Percentiles rank a stretch among this genome's conserved stretches.
phyloP scores from a whole-genome alignment of 1,284 basidiomycete genomes.

The Austropuccinia psidii region DNA sequence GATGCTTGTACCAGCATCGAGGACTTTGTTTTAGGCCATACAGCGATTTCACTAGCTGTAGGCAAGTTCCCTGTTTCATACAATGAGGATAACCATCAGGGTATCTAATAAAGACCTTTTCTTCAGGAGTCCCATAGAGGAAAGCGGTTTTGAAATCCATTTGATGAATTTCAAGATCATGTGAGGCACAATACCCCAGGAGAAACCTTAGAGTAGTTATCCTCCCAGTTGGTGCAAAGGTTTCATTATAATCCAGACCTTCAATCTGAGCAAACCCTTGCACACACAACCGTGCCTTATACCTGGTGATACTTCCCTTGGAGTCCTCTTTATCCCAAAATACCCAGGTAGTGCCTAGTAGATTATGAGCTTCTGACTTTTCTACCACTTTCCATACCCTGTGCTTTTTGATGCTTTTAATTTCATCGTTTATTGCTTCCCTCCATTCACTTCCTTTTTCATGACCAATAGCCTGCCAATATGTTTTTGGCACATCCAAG shows the following conservation, averaged over 20 bases:
- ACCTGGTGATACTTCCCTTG: not conserved
- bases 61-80: not conserved
- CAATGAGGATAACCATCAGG: not conserved
- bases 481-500: not conserved
- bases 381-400: not conserved
- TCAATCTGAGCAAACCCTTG: not conserved
- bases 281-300: not conserved
- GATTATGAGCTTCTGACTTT: not conserved
- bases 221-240: not conserved
- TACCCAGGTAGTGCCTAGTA: slow-evolving; percentile 11
- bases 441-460: not conserved
- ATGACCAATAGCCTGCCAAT: not conserved
- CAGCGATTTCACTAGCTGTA: not conserved
- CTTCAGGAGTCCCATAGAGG: slow-evolving; percentile 2
- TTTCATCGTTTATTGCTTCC: not conserved
- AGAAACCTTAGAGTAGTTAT: not conserved
- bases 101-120: slow-evolving; percentile 1
- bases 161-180: slow-evolving; percentile 6
- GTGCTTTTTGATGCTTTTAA: not conserved
- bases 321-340: not conserved
- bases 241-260: not conserved
- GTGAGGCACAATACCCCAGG: not conserved
- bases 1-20: not conserved
- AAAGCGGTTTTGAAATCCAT: slow-evolving; percentile 3
- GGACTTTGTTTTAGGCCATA: slow-evolving; percentile 26